Evolutionary conservation across 2,329 filamentous ascomycete species (phyloP), one percentile per base, ranked within the genome.

Genomic region (Xylaria polymorpha): DNA sequence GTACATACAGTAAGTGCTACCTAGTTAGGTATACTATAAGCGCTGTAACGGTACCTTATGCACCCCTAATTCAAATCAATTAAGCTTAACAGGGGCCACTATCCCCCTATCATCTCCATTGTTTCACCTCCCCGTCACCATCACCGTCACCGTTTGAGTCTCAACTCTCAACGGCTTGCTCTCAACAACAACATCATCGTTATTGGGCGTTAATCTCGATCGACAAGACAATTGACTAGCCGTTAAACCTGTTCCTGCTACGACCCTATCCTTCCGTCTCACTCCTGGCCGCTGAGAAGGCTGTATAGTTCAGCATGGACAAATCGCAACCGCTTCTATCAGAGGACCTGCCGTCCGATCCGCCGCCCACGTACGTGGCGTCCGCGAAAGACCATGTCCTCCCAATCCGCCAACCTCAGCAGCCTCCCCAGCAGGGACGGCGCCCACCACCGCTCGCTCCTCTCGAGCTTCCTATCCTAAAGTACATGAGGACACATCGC

Each of bases 381-480:
- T 77, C 80, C 43, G 74, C 79, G 32, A 80, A 83, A 65, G 80
- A 83, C 57, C 83, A 84, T 61, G 73, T 72, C 43, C 67, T 60
- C 60, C 72, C 46, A 67, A 76, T 59, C 72, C 74, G 63, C 68
- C 58, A 63, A 48, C 56, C 50, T 25, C 66, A 66, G 57, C 64
- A 53, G 37, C 22, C 66, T 76, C 77, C 73, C 67, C 69, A 32
- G 10, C 67, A 67, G 44, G 64, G 78, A 25, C 77, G 71, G 20
- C 73, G 77, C 43, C 71, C 76, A 69, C 63, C 80, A 77, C 79
- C 63, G 78, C 80, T 64, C 62, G 15, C 88, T 51, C 92, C 92
- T 1, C 88, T 98, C 70, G 87, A 93, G 70, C 86, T 98, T 20
- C 94, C 95, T 18, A 90, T 94, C 65, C 84, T 99, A 68, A 88